Base-by-base conservation (phyloP, 352 stramenopile genomes). In the Globisporangium polare region DNA sequence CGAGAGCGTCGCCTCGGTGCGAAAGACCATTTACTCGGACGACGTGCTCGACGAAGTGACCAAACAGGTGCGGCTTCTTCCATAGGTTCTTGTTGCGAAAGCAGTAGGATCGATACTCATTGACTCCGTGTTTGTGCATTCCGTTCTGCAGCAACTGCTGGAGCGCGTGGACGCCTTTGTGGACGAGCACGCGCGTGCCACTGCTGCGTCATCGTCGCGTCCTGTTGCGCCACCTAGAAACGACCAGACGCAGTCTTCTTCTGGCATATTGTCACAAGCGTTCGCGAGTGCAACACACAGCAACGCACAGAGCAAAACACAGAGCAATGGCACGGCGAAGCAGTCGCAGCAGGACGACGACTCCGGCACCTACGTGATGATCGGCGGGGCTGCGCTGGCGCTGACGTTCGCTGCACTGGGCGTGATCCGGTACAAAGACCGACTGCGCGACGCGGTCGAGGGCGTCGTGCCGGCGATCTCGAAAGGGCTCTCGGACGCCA, bases 401-500 rank as follows among this genome's bases (percentile, higher is more conserved):
- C 42, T 88, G 9, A 72, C 77, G 20, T 69, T 83, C 0, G 72
- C 73, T 2, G 77, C 76, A 7, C 65, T 80, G 52, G 74, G 79
- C 18, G 61, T 67, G 22, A 56, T 86, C 13, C 71, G 70, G 31
- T 89, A 86, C 58, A 79, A 78, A 26, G 68, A 82, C 50, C 74
- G 70, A 27, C 71, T 91, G 39, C 64, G 77, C 8, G 77, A 88
- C 2, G 69, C 67, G 2, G 53, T 85, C 17, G 69, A 70, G 6
- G 66, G 67, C 41, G 73, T 77, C 12, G 60, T 74, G 22, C 76
- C 78, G 10, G 71, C 67, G n/a, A 75, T 90, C 33, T 85, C 75
- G 13, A 88, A 88, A 52, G 68, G 74, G 0, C 58, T 91, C 26
- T 71, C 68, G 0, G 81, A 91, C 52, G 81, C 79, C 53, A 89